Base-by-base conservation (phyloP, 805 yeast species). In the Brettanomyces sp. region DNA sequence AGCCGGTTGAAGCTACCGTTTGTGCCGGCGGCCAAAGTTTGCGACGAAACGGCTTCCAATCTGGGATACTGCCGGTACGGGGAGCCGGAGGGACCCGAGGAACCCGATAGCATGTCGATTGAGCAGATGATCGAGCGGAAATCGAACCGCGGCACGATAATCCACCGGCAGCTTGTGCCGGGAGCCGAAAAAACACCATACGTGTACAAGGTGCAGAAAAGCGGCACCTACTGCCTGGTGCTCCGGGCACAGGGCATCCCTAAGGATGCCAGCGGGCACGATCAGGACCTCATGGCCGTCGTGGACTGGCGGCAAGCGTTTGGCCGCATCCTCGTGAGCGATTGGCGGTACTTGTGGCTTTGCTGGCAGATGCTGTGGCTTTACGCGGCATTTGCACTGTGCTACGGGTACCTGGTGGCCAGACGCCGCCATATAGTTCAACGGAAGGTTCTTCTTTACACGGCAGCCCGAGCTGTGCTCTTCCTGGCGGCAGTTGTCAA, bases 231-330 rank as follows among this genome's bases (percentile, higher is more conserved):
- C 42, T 64, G 68, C 45, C 47, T 57, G 4, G 41, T 59, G 18
- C 53, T 62, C 45, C 45, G 43, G 5, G 48, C 58, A 18, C 39
- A 49, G 5, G 46, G 48, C 2, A 44, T 57, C 11, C 50, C 35
- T 11, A 18, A 18, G 18, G 18, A 18, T 18, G 18, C 18, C 18
- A 18, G 18, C 18, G 18, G 18, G 18, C 11, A 32, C 35, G 11
- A 11, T 11, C 55, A 1, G 44, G 45, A 14, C 28, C 22, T 24
- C 49, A 44, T 13, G 44, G 55, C 58, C 14, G 43, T 42, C 18
- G 54, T 61, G 25, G 61, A 57, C 41, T 64, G 68, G 68, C 51
- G 47, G n/a, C 68, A 63, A 47, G 49, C 62, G 5, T 62, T 50
- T 47, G 68, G 68, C 32, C 43, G 49, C 35, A 49, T 64, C 35